Percentiles rank a stretch among this genome's conserved stretches.
Conservation (phyloP, 768 basidiomycete species). For the Leccinum variicolor region DNA sequence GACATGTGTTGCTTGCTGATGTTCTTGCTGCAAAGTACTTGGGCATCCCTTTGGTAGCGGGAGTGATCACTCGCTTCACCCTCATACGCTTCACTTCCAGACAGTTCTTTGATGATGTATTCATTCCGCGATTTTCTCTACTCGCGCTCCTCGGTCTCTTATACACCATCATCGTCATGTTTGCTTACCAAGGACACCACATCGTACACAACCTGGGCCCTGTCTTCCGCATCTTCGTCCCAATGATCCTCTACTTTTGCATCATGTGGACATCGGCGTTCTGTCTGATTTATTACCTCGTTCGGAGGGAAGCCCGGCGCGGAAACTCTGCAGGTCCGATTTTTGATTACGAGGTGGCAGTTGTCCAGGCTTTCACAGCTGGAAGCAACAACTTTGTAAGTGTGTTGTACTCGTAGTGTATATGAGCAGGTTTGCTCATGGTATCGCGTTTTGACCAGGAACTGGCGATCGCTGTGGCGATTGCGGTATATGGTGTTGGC, state of each 20-base stretch:
- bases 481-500: conserved; percentile 72
- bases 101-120: conserved; percentile 49
- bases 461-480: conserved; percentile 78
- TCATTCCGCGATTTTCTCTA: conserved; percentile 66
- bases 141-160: conserved; percentile 71
- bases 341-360: conserved; percentile 66
- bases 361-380: conserved; percentile 77
- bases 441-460: conserved; percentile 40
- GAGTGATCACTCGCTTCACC: conserved; percentile 62
- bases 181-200: conserved; percentile 65
- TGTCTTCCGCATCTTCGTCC: conserved; percentile 80
- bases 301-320: conserved; percentile 29
- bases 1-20: neutral
- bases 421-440: neutral
- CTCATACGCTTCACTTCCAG: conserved; percentile 47
- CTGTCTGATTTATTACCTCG: conserved; percentile 49
- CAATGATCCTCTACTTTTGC: conserved; percentile 73
- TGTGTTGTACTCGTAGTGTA: neutral
- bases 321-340: conserved; percentile 1
- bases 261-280: conserved; percentile 74
- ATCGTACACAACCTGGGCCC: conserved; percentile 72
- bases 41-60: conserved; percentile 75
- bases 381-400: conserved; percentile 75
- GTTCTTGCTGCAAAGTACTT: conserved; percentile 51
- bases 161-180: conserved; percentile 77